Percentiles rank a stretch among this genome's conserved stretches.
Conservation (phyloP, 192 early-diverging fungal genomes). For the Jimgerdemannia flammicorona region DNA sequence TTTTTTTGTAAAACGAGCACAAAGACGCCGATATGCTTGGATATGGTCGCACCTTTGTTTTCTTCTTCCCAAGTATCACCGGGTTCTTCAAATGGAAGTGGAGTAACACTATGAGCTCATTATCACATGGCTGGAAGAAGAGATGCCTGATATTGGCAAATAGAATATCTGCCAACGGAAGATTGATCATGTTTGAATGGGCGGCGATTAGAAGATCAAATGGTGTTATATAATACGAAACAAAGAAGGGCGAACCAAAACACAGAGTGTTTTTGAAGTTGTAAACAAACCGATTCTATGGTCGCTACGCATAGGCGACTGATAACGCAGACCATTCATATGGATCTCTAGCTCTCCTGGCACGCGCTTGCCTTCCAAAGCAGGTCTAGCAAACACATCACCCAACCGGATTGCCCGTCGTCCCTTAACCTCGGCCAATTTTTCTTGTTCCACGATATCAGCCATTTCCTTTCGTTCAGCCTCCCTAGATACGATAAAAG, state of each 20-base stretch:
- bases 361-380: constrained; percentile 83
- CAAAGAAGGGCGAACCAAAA: not conserved
- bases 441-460: constrained; percentile 93
- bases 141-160: constrained; percentile 98
- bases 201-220: no score
- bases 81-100: constrained; percentile 96
- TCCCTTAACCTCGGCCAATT: constrained; percentile 74
- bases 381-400: constrained; percentile 93
- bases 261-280: not conserved
- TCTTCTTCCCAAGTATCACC: constrained; percentile 98
- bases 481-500: constrained; percentile 49
- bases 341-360: constrained; percentile 98
- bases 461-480: constrained; percentile 94
- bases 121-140: constrained; percentile 98
- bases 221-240: not conserved
- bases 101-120: constrained; percentile 91
- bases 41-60: constrained; percentile 60
- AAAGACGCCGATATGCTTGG: not conserved
- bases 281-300: constrained; percentile 61
- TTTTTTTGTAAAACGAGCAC: no score
- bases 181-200: no score
- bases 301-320: constrained; percentile 70
- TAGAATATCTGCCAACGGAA: constrained; percentile 63
- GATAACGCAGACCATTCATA: constrained; percentile 91
- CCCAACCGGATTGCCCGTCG: constrained; percentile 72